Evolutionary conservation across 108 stramenopile genomes (phyloP), one percentile per base, ranked within the genome.

Genomic region (Pseudonitzschia multistriata): DNA sequence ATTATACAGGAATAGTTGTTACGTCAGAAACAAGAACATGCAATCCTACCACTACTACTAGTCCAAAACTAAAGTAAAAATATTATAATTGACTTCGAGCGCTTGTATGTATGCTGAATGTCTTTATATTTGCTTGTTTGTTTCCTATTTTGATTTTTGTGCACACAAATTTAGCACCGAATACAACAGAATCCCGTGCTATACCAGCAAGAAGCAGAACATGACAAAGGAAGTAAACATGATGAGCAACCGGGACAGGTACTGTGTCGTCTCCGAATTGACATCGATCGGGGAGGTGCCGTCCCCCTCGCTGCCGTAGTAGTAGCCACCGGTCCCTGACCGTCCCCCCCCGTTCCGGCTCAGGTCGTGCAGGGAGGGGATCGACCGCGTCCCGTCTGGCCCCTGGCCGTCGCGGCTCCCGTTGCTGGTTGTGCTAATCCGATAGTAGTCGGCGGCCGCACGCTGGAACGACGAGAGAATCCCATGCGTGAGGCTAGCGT

Each of bases 191-290:
- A n/a, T 24, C 24, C n/a, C 19, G 52, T 19, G 22, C 83, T 74
- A 94, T 60, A 94, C 84, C 25, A 87, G 25, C 17, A 94, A 37
- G 19, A 94, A 77, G 66, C 93, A 93, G 8, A 90, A 40, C 13
- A 91, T 63, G n/a, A 91, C 88, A 82, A 89, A 91, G 11, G 83
- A 85, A 0, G 86, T 85, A 5, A 94, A 70, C 71, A 87, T 76
- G 34, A 89, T 72, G 37, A 94, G 72, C 11, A 94, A 57, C 8
- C 88, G 71, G 1, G 90, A 87, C 47, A 94, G 66, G 56, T 84
- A 90, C 34, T 83, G 81, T 7, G 85, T 78, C 2, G 77, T 71
- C 25, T 69, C 56, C 31, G 73, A 60, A 30, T 74, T 37, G 19
- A 62, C 25, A 30, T 76, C 72, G n/a, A 56, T 21, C 68, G 42